A percentile compares a stretch with the other conserved stretches of the same genome.
These are phyloP conservation scores for Aspergillus affinis DNA, from an alignment of 495 filamentous ascomycete genomes.

Conservation along the genomic window DNA sequence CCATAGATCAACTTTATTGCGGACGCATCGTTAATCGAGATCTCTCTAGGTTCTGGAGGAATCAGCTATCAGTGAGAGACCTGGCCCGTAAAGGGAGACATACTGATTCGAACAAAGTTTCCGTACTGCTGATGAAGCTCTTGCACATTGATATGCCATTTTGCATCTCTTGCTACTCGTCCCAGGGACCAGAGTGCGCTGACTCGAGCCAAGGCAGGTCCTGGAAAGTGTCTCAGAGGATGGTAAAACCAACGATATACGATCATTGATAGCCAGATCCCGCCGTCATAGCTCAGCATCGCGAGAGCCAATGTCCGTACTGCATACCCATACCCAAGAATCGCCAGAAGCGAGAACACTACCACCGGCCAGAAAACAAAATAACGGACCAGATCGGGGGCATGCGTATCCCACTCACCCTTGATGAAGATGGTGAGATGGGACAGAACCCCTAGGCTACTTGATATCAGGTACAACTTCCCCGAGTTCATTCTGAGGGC, in stretches of 20 bases:
- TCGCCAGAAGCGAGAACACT: neutral
- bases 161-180: slow-evolving; percentile 2
- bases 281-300: slow-evolving; percentile 3
- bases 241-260: slow-evolving; percentile 15
- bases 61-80: neutral
- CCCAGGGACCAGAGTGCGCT: slow-evolving; percentile 10
- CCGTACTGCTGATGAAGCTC: slow-evolving; percentile 14
- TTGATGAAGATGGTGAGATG: slow-evolving; percentile 51
- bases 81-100: neutral
- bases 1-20: slow-evolving; percentile 12
- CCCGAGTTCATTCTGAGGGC: neutral
- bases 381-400: neutral
- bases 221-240: slow-evolving; percentile 6
- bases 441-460: neutral
- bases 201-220: slow-evolving; percentile 5
- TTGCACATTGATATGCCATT: slow-evolving; percentile 13
- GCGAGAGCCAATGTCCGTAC: neutral
- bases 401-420: slow-evolving; percentile 13
- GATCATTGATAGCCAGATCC: slow-evolving; percentile 13
- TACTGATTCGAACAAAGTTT: slow-evolving; percentile 16
- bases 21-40: slow-evolving; percentile 14
- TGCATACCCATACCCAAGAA: neutral
- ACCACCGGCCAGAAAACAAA: slow-evolving; percentile 3
- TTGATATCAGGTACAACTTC: neutral
- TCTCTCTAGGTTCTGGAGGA: slow-evolving; percentile 10